Percentiles rank a stretch among this genome's conserved stretches.
These are phyloP conservation scores for Linnemannia elongata DNA, from an alignment of 192 early-diverging fungal genomes.

Conservation along the genomic window DNA sequence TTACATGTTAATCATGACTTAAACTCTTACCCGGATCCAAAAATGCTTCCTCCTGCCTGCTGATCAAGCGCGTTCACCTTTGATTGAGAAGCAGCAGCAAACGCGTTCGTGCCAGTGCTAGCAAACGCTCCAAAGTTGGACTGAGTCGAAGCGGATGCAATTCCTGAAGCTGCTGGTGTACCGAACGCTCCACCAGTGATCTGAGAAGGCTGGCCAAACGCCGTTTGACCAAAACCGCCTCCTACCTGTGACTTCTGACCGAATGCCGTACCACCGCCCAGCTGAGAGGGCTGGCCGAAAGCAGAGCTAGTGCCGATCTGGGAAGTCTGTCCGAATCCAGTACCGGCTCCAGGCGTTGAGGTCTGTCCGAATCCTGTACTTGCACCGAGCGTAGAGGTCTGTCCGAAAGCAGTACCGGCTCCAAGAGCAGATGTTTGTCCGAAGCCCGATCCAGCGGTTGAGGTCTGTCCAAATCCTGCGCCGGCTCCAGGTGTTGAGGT, in stretches of 20 bases:
- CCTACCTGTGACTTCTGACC: constrained; percentile 6
- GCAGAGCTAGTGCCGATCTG: constrained; percentile 16
- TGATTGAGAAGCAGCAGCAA: constrained; percentile 31
- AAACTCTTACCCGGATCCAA: constrained; percentile 28
- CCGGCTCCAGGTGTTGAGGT: constrained; percentile 19
- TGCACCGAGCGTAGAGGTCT: constrained; percentile 10
- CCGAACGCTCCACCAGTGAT: constrained; percentile 10
- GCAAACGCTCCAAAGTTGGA: constrained; percentile 56
- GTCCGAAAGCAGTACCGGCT: constrained; percentile 10
- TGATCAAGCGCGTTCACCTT: constrained; percentile 41
- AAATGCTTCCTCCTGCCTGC: constrained; percentile 8
- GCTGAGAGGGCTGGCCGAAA: constrained; percentile 28
- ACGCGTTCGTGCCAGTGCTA: constrained; percentile 39
- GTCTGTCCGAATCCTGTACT: constrained; percentile 35
- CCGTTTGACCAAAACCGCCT: constrained; percentile 33
- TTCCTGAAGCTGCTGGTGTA: neutral
- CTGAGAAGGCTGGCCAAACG: constrained; percentile 21
- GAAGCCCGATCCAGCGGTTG: constrained; percentile 23
- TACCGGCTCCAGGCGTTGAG: constrained; percentile 16
- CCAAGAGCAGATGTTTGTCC: constrained; percentile 22
- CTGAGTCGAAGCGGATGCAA: constrained; percentile 21
- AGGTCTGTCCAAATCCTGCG: constrained; percentile 30
- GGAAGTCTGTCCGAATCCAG: constrained; percentile 36
- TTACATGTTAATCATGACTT: neutral
- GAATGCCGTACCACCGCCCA: constrained; percentile 19